Evolutionary conservation across 73 alveolate species (phyloP).

Genomic region (Blepharisma japonicum): DNA sequence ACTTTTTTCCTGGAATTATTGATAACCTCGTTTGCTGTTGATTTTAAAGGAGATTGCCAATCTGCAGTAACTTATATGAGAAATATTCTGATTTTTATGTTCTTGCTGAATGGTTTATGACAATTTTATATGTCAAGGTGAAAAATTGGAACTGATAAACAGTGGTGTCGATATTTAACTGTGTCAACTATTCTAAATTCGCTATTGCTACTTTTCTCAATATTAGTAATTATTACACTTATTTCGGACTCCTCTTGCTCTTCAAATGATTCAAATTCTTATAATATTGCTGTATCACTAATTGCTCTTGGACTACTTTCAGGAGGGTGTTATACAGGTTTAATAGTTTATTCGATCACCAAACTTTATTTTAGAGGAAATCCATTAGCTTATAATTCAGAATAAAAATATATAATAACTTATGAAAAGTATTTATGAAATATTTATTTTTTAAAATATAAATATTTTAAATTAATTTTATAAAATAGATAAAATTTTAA

Average conservation of each 20-base stretch:
- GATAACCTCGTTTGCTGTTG: not conserved
- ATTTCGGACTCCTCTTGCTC: not conserved
- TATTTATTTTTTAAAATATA: too few relatives aligned
- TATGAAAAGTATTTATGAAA: too few relatives aligned
- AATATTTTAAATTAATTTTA: too few relatives aligned
- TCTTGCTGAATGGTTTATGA: not conserved
- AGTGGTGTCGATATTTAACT: slow-evolving; percentile 21
- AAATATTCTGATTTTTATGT: not conserved
- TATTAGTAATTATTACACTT: not conserved
- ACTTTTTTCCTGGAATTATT: not conserved
- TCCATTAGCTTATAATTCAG: slow-evolving; percentile 22
- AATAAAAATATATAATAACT: not conserved
- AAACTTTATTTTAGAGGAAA: slow-evolving; percentile 11
- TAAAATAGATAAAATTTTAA: too few relatives aligned
- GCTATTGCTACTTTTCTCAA: not conserved
- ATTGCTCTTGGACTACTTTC: not conserved
- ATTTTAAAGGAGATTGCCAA: not conserved
- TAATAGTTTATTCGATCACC: not conserved
- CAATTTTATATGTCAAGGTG: slow-evolving; percentile 14
- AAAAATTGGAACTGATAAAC: slow-evolving; percentile 19
- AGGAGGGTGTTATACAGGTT: not conserved
- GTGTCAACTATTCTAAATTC: not conserved
- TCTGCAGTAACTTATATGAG: not conserved
- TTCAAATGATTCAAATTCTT: not conserved
- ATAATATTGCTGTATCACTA: not conserved